These are phyloP conservation scores for Bipolaris zeicola DNA, from an alignment of 2,329 filamentous ascomycete species.

Conservation along the genomic window DNA sequence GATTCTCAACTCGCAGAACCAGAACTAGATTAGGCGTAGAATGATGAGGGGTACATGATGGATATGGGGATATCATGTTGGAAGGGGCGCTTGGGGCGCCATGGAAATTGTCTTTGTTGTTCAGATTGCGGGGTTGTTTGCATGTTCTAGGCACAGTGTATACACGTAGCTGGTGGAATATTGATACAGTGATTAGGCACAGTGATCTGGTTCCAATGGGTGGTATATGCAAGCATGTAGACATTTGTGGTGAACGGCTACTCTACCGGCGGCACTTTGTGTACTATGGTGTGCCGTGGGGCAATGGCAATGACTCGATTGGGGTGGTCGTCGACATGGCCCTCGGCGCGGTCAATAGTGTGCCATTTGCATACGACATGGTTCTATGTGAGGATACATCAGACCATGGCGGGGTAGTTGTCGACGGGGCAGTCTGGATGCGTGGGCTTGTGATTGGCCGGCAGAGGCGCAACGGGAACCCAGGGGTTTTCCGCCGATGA, in stretches of 20 bases:
- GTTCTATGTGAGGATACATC: conserved; percentile 3
- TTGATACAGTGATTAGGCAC: background rate
- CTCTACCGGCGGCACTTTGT: background rate
- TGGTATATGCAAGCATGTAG: no score
- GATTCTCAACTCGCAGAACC: conserved; percentile 94
- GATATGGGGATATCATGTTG: background rate
- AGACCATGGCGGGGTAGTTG: conserved; percentile 24
- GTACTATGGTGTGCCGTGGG: background rate
- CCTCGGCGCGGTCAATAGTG: background rate
- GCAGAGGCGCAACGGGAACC: conserved; percentile 15
- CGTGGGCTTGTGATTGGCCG: conserved; percentile 19
- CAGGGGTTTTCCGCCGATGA: conserved; percentile 13
- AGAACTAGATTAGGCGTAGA: conserved; percentile 67
- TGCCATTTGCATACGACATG: background rate
- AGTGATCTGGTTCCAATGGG: no score
- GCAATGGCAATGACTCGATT: background rate
- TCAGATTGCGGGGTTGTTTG: background rate
- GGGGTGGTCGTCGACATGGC: background rate
- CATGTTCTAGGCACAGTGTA: background rate
- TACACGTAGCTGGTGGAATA: background rate
- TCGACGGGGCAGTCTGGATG: conserved; percentile 13
- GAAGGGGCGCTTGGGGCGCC: background rate
- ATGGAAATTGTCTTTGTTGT: background rate
- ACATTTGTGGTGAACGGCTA: no score
- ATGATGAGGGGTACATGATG: background rate